Base-by-base conservation (phyloP, 352 stramenopile species). In the Globisporangium spinosum region DNA sequence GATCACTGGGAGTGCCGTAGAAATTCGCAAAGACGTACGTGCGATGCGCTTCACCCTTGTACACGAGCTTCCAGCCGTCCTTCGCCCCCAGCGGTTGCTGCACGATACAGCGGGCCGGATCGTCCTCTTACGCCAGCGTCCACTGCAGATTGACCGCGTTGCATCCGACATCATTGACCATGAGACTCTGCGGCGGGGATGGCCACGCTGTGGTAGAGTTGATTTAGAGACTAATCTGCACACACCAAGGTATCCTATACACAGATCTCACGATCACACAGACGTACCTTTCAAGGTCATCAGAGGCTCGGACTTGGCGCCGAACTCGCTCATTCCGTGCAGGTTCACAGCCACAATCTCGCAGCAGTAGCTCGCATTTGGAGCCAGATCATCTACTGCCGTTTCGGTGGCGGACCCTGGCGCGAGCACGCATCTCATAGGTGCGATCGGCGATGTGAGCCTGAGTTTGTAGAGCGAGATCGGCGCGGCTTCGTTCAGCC, bases 381-480 rank as follows among this genome's bases (percentile, higher is more conserved):
- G 66, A 38, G 56, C 54, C 0, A 93, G 74, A 4, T 62, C 64
- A n/a, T 70, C 60, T 27, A 90, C 43, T 13, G 65, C 62, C 15
- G 54, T 64, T 1, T 82, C 68, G 0, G 74, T 79, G 0, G 75
- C 68, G 8, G 77, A 58, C 4, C 80, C 71, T 6, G 70, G 65
- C 1, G 76, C 72, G n/a, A 89, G 56, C 0, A 79, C 22, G 53
- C 74, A 43, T 7, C 74, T 71, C 6, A 5, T 2, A 1, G 58
- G 65, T 0, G 23, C 62, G 8, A 56, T 66, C 5, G 22, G 4
- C 6, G 58, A 72, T 4, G 67, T 60, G n/a, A 82, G 23, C 22
- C 71, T 78, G 38, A 93, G 67, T 62, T 89, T 88, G 74, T 89
- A 93, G 20, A 80, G 78, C 8, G 85, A 93, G 10, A 89, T 77